Evolutionary conservation across 306 rosid genomes (phyloP), one percentile per base, ranked within the genome.

Genomic region (Acacia melanoxylon): DNA sequence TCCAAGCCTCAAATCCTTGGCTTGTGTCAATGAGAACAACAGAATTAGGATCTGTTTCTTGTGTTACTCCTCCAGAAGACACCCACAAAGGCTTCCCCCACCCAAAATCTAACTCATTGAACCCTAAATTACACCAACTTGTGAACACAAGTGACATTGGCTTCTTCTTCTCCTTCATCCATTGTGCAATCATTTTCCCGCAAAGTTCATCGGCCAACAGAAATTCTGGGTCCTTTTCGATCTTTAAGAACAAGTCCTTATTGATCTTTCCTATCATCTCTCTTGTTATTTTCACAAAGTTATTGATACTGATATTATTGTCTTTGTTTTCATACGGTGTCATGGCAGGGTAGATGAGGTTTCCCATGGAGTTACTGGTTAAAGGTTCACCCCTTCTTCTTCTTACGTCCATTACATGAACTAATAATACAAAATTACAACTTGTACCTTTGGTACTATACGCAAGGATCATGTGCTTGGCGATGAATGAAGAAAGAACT

Each of bases 21-120:
- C 59, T 68, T 27, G 85, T 68, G 29, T 91, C 90, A 25, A 80
- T 85, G 13, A 91, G 75, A 41, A 88, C 14, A 22, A 81, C 82
- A 0, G 69, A 40, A 40, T 89, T 85, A 24, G 85, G 78, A 11
- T 83, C 75, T 19, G 45, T 80, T n/a, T 88, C 51, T 3, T 84
- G 86, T 44, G 81, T 82, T 71, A 82, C 87, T 4, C 91, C 94
- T 83, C 78, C 79, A 16, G 69, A 62, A 8, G 87, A 89, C 52
- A 61, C 68, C 92, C 92, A 89, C 62, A 72, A 49, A 8, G 91
- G 90, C 81, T 45, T 86, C 8, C 94, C 94, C 87, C 80, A 84
- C 16, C 94, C 90, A 76, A 91, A 91, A 72, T 89, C 90, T 1
- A 85, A 4, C 14, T 85, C 80, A 25, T 45, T 31, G n/a, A 89